Evolutionary conservation across 2,329 filamentous ascomycete species (phyloP).

Genomic region (Colletotrichum sp.): DNA sequence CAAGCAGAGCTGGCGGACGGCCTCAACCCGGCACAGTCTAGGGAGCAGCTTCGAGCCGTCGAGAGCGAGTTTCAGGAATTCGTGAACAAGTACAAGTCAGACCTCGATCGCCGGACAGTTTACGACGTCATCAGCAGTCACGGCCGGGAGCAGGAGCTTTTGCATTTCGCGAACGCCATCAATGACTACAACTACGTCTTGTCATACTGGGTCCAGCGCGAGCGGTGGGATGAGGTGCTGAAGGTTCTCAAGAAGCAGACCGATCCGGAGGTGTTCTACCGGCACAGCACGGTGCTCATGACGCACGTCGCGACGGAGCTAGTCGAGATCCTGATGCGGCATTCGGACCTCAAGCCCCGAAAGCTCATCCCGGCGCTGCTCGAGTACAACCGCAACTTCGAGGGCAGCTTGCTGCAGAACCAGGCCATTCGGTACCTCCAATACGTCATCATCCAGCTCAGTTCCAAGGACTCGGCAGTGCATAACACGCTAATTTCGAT

Average conservation of each 20-base stretch:
- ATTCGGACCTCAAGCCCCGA: constrained; percentile 82
- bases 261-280: constrained; percentile 91
- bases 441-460: constrained; percentile 87
- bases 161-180: constrained; percentile 87
- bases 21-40: constrained; percentile 72
- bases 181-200: constrained; percentile 95
- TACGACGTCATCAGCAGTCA: constrained; percentile 98
- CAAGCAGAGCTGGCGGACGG: constrained; percentile 81
- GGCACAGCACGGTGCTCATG: constrained; percentile 97
- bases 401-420: constrained; percentile 74
- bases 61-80: constrained; percentile 89
- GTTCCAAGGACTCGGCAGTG: constrained; percentile 82
- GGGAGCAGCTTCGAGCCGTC: constrained; percentile 72
- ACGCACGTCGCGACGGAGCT: constrained; percentile 82
- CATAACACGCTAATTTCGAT: constrained; percentile 98
- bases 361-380: constrained; percentile 92
- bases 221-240: constrained; percentile 88
- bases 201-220: constrained; percentile 95
- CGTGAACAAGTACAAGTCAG: constrained; percentile 80
- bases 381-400: constrained; percentile 85
- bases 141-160: constrained; percentile 88
- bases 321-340: constrained; percentile 95
- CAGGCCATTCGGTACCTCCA: constrained; percentile 94
- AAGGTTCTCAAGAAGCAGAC: constrained; percentile 92
- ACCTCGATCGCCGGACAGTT: constrained; percentile 88